Percentiles rank a stretch among this genome's conserved stretches.
Conservation (phyloP, 2,329 filamentous ascomycete genomes). For the Calonectria pauciramosa region DNA sequence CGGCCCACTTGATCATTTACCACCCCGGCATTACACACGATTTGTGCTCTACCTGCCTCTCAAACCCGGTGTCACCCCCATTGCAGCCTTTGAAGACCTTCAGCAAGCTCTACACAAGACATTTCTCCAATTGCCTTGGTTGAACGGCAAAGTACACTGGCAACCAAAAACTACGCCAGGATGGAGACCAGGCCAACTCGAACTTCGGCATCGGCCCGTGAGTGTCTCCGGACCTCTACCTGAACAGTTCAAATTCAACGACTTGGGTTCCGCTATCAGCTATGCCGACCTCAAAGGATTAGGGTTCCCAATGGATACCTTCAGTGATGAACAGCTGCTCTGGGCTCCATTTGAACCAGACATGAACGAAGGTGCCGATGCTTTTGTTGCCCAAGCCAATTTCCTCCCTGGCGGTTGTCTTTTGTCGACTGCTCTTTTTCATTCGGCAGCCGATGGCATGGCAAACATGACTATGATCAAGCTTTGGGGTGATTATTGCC, state of each 20-base stretch:
- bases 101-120: constrained; percentile 2
- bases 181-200: background rate
- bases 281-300: background rate
- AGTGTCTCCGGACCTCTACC: background rate
- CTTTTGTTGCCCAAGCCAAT: background rate
- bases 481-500: background rate
- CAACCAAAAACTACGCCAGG: background rate
- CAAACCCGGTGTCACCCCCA: background rate
- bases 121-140: background rate
- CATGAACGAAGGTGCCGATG: background rate
- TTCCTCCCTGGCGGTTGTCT: background rate
- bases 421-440: background rate
- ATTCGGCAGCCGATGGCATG: background rate
- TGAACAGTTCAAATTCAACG: background rate
- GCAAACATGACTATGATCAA: background rate
- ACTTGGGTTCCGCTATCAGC: background rate
- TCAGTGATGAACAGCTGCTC: background rate
- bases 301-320: background rate
- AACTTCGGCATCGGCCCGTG: background rate
- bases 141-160: background rate
- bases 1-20: background rate
- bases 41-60: background rate
- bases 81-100: background rate
- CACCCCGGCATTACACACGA: background rate
- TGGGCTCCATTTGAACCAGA: background rate